Evolutionary conservation across 208 protist species (phyloP).

Genomic region (Crithidia brevicula): DNA sequence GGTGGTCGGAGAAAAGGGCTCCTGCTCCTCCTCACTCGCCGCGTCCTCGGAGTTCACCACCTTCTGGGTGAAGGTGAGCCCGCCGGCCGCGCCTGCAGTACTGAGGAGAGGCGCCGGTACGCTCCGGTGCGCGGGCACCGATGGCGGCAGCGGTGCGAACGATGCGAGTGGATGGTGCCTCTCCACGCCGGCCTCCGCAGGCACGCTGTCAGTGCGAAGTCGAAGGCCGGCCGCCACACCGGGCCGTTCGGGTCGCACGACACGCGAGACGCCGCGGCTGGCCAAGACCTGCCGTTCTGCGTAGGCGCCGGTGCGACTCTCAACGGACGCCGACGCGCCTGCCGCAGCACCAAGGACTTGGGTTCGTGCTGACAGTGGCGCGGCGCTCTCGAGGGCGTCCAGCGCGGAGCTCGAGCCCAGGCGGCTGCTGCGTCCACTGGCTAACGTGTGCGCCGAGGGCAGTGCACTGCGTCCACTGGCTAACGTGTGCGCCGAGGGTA

Average conservation of each 20-base stretch:
- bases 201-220: background rate
- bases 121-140: background rate
- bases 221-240: background rate
- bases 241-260: background rate
- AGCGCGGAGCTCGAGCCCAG: background rate
- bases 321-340: background rate
- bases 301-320: background rate
- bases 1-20: constrained; percentile 15
- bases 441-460: background rate
- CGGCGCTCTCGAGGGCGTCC: background rate
- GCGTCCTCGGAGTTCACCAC: background rate
- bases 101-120: too few relatives aligned
- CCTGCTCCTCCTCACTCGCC: background rate
- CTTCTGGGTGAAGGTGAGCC: too few relatives aligned
- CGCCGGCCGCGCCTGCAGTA: too few relatives aligned
- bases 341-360: background rate
- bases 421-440: background rate
- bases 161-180: too few relatives aligned
- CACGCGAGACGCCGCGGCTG: background rate
- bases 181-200: background rate
- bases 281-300: constrained; percentile 8
- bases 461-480: background rate
- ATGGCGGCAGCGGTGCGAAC: background rate
- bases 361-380: background rate
- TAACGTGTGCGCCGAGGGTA: background rate